Percentiles rank a stretch among this genome's conserved stretches.
These are phyloP conservation scores for Crataegus laevigata DNA, from an alignment of 306 rosid species.

Conservation along the genomic window DNA sequence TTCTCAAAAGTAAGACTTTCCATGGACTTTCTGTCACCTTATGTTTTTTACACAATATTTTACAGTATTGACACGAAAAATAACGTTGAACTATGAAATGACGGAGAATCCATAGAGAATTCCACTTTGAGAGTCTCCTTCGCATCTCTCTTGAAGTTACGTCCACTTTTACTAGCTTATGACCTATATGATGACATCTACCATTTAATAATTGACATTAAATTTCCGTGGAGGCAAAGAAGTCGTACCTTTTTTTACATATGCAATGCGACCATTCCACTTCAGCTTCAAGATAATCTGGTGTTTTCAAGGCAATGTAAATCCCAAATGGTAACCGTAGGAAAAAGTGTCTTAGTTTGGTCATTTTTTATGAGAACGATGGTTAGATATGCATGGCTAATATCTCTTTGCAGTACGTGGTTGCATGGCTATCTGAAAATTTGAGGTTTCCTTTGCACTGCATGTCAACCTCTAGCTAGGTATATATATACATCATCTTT, in stretches of 20 bases:
- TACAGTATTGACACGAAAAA: no score
- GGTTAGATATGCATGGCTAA: not conserved
- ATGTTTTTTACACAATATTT: no score
- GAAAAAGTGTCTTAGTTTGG: not conserved
- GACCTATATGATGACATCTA: not conserved
- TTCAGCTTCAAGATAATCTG: not conserved
- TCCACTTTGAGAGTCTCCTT: no score
- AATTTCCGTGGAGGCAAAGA: not conserved
- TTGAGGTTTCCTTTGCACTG: not conserved
- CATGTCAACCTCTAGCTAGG: not conserved
- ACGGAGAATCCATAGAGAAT: fast-evolving
- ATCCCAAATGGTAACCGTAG: not conserved
- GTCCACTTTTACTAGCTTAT: not conserved
- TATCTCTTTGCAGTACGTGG: not conserved
- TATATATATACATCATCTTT: not conserved
- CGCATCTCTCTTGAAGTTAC: no score
- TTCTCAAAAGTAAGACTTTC: no score
- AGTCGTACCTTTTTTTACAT: not conserved
- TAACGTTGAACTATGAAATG: no score
- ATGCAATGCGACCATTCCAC: not conserved
- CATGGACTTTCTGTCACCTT: no score
- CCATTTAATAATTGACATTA: not conserved
- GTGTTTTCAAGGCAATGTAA: not conserved
- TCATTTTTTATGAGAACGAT: not conserved
- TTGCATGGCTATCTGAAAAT: not conserved